Evolutionary conservation across 1,139 yeast genomes (phyloP).

Genomic region (Suhomyces taliae): DNA sequence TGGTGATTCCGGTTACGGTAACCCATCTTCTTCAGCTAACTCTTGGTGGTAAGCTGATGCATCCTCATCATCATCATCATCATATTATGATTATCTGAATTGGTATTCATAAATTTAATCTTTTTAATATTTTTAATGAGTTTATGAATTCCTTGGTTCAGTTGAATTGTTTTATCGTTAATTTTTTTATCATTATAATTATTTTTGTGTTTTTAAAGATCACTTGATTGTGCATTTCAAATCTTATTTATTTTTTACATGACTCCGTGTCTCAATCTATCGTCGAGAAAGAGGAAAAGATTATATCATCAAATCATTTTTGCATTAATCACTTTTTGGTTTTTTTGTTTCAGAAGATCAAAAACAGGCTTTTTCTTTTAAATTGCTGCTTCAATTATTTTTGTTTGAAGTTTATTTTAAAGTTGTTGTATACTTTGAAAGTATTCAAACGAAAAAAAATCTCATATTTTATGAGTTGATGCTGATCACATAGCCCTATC

Average conservation of each 20-base stretch:
- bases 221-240: slow-evolving; percentile 18
- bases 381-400: slow-evolving; percentile 10
- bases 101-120: slow-evolving; percentile 3
- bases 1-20: slow-evolving; percentile 31
- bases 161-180: slow-evolving; percentile 8
- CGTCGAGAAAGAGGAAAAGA: slow-evolving; percentile 22
- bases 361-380: slow-evolving; percentile 12
- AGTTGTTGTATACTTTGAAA: slow-evolving; percentile 1
- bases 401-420: slow-evolving; percentile 9
- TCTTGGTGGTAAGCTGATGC: slow-evolving; percentile 41
- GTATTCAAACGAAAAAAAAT: slow-evolving; percentile 2
- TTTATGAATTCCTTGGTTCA: slow-evolving; percentile 9
- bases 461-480: slow-evolving; percentile 12
- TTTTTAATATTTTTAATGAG: slow-evolving; percentile 3
- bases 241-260: slow-evolving; percentile 6
- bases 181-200: slow-evolving; percentile 7
- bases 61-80: no score
- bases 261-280: slow-evolving; percentile 35
- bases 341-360: slow-evolving; percentile 14
- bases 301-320: slow-evolving; percentile 16
- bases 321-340: slow-evolving; percentile 26
- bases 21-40: slow-evolving; percentile 29
- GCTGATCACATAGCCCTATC: slow-evolving; percentile 6
- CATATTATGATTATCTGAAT: slow-evolving; percentile 5
- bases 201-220: slow-evolving; percentile 7